Evolutionary conservation across 2,329 filamentous ascomycete species (phyloP), one percentile per base, ranked within the genome.

Genomic region (Pseudonectria buxi): DNA sequence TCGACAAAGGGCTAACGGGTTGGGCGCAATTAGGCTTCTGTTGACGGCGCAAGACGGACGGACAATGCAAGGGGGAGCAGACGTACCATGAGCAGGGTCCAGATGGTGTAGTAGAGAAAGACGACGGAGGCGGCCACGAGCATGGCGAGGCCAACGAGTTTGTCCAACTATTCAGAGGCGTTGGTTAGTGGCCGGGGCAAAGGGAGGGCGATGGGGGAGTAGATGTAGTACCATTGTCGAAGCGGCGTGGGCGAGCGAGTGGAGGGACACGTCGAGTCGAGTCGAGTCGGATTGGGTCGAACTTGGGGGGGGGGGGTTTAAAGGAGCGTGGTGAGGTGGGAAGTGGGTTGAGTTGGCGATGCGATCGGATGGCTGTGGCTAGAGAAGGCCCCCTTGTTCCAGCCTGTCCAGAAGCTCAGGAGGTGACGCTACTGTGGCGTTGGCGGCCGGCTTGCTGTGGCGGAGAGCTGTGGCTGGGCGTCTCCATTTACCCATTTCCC

Each of bases 21-120:
- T 30, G 38, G n/a, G 12, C 3, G 4, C 33, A 18, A 22, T 22
- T 9, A 22, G 18, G n/a, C n/a, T n/a, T n/a, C n/a, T n/a, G n/a
- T n/a, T n/a, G n/a, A n/a, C n/a, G n/a, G n/a, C n/a, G n/a, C n/a
- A n/a, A n/a, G n/a, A n/a, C n/a, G n/a, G n/a, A n/a, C n/a, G n/a
- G n/a, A n/a, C n/a, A n/a, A n/a, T n/a, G n/a, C n/a, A 33, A 27
- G 34, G 11, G 15, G 6, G 11, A 14, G 18, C 10, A 14, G 25
- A 54, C 67, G 40, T 77, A 95, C 92, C 86, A 98, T 96, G 49
- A 96, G 75, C 47, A 98, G 75, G 18, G 92, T 95, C 92, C 92
- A 98, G 64, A 95, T 78, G 46, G 87, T 92, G 71, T 98, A 98
- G 77, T 98, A 98, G 55, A 75, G 67, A 55, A 79, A 79, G 55